Conservation (phyloP, 129 eudicot genomes). For the Ambrosia artemisiifolia region DNA sequence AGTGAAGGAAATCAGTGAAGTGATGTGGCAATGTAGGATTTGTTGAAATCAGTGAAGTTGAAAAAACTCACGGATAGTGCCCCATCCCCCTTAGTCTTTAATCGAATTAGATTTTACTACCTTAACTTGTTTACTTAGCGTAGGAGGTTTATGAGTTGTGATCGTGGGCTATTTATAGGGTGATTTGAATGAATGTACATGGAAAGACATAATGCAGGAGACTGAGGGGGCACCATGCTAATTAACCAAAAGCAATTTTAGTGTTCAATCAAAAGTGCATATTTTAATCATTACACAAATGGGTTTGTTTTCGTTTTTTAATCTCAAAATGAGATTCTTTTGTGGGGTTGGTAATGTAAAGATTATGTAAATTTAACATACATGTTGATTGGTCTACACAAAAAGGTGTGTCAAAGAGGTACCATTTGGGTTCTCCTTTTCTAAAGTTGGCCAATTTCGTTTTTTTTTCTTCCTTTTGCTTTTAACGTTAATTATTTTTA, state of each 20-base stretch:
- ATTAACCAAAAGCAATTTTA: background rate
- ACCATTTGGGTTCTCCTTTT: too few species aligned
- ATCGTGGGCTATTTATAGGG: background rate
- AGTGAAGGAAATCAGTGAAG: too few species aligned
- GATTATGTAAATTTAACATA: background rate
- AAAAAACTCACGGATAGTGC: too few species aligned
- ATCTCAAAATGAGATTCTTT: background rate
- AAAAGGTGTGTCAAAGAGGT: too few species aligned
- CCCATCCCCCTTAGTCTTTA: too few species aligned
- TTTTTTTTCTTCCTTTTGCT: too few species aligned
- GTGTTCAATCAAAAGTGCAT: background rate
- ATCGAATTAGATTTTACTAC: background rate
- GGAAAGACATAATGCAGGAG: background rate
- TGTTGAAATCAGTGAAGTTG: too few species aligned
- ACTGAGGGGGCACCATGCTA: constrained; percentile 1
- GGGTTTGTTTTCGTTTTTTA: background rate
- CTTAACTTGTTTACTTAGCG: background rate
- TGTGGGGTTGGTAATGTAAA: background rate
- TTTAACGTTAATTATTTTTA: too few species aligned
- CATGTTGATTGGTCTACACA: too few species aligned
- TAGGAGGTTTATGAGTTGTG: constrained; percentile 1
- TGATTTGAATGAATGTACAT: background rate
- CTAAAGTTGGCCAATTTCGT: too few species aligned
- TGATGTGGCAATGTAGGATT: too few species aligned
- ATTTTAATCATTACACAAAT: background rate